Evolutionary conservation across 2,329 filamentous ascomycete species (phyloP), one percentile per base, ranked within the genome.

Genomic region (Colletotrichum graminicola): DNA sequence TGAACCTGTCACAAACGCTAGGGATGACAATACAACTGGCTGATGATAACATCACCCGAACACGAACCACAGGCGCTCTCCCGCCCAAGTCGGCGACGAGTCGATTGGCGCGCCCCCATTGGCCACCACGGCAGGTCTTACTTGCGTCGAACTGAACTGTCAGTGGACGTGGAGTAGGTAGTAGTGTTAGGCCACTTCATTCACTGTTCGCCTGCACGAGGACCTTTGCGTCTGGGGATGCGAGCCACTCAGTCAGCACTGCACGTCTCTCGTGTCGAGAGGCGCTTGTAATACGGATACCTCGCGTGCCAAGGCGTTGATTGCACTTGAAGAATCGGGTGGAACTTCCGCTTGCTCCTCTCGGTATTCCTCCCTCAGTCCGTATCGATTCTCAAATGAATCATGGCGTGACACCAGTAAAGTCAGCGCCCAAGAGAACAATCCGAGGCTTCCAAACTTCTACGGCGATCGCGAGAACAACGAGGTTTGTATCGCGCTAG

Each of bases 371-470:
- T 29, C 63, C 56, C 51, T 43, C 26, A 32, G 34, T 49, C 51
- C 29, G 41, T 43, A n/a, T 54, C 32, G 43, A 51, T 61, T 70
- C 43, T 62, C 45, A 67, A 67, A 62, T 71, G n/a, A 62, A 59
- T 39, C 56, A 52, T 36, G 43, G 62, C 57, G 64, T 63, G 43
- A 71, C 57, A 59, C 52, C 51, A 57, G 21, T 43, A 32, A 43
- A 57, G 55, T 52, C 56, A 45, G 18, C 34, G n/a, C 21, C 16
- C 23, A 26, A 23, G 34, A 16, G n/a, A 26, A 6, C 34, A 47
- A 45, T 34, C 47, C 29, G 23, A 23, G 43, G 26, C 56, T 45
- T n/a, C n/a, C 11, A 18, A 49, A 45, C 56, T 39, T 29, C 34
- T 14, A 62, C 34, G 57, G 41, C 56, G 29, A 52, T 51, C n/a